Evolutionary conservation across 352 stramenopile genomes (phyloP).

Genomic region (Phytophthora tubulina): DNA sequence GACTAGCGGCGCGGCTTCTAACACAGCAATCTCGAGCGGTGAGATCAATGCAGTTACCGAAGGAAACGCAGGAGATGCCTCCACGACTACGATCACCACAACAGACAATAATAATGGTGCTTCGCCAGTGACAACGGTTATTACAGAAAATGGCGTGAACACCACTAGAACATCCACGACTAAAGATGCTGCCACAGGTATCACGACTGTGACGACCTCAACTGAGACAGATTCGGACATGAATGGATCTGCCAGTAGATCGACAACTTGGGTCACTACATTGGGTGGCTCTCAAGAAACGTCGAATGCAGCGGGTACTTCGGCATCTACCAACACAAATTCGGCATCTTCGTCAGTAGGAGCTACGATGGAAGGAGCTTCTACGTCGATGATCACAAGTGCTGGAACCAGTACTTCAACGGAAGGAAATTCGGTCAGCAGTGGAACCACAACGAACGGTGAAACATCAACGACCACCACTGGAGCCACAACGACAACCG

Average conservation of each 20-base stretch:
- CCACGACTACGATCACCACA: conserved; percentile 27
- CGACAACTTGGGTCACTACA: conserved; percentile 16
- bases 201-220: conserved; percentile 31
- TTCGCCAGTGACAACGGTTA: conserved; percentile 29
- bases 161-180: conserved; percentile 24
- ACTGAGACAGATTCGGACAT: conserved; percentile 24
- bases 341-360: conserved; percentile 19
- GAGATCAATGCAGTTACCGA: conserved; percentile 8
- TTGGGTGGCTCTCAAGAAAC: conserved; percentile 14
- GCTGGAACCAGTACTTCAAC: conserved; percentile 10
- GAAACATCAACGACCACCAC: not conserved
- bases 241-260: conserved; percentile 30
- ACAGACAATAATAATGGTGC: conserved; percentile 21
- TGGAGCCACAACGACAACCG: conserved; percentile 3
- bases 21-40: conserved; percentile 5
- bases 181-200: conserved; percentile 26
- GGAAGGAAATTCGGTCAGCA: conserved; percentile 16
- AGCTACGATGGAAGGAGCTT: conserved; percentile 20
- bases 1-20: conserved; percentile 9
- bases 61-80: conserved; percentile 15
- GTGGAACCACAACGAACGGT: conserved; percentile 7
- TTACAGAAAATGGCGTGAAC: conserved; percentile 30
- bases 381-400: conserved; percentile 12
- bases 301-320: conserved; percentile 10
- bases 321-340: conserved; percentile 14